Conservation (phyloP, 768 basidiomycete species). For the Dacryopinax primogenitus region DNA sequence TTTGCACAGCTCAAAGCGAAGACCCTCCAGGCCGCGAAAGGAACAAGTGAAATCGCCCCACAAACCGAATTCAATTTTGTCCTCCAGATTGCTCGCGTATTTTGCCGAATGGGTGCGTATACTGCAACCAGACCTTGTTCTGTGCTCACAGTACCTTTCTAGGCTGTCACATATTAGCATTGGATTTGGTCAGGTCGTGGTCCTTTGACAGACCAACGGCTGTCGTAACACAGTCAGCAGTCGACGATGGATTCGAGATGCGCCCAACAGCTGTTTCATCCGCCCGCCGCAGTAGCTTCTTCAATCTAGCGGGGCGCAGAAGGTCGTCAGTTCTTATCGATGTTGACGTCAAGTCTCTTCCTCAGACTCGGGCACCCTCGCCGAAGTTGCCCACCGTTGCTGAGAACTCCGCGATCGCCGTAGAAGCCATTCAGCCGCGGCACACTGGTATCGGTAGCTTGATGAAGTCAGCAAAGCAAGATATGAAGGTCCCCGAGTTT, state of each 20-base stretch:
- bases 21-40: conserved; percentile 85
- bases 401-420: not conserved
- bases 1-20: conserved; percentile 82
- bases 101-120: conserved; percentile 80
- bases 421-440: not conserved
- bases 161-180: conserved; percentile 89
- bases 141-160: conserved; percentile 13
- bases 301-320: conserved; percentile 23
- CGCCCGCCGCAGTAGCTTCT: conserved; percentile 26
- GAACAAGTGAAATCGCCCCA: conserved; percentile 81
- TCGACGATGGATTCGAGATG: conserved; percentile 7
- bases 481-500: conserved; percentile 75
- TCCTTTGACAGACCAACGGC: conserved; percentile 71
- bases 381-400: conserved; percentile 11
- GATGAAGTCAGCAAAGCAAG: conserved; percentile 83
- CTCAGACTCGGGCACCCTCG: not conserved
- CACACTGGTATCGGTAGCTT: conserved; percentile 68
- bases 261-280: conserved; percentile 15
- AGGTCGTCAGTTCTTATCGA: conserved; percentile 19
- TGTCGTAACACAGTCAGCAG: not conserved
- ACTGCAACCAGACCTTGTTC: not conserved
- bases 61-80: conserved; percentile 90
- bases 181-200: conserved; percentile 84
- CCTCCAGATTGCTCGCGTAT: conserved; percentile 82
- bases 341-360: conserved; percentile 5